These are phyloP conservation scores for Termitomyces sp. DNA, from an alignment of 768 basidiomycete genomes.

Conservation along the genomic window DNA sequence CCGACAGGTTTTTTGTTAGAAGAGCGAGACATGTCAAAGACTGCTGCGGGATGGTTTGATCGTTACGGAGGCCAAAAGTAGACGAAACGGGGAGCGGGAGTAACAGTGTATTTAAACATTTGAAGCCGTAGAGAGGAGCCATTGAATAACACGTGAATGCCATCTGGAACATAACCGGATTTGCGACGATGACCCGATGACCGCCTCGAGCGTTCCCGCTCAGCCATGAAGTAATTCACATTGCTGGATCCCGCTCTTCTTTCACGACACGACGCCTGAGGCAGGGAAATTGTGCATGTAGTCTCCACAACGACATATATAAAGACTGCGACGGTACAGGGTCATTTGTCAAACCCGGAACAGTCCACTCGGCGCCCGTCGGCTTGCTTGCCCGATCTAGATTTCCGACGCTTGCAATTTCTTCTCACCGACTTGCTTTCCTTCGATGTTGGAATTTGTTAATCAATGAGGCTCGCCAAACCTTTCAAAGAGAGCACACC, in stretches of 20 bases:
- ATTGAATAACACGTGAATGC: constrained; percentile 23
- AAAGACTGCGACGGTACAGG: too few species aligned
- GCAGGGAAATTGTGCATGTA: too few species aligned
- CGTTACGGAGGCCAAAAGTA: constrained; percentile 11
- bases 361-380: background rate
- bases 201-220: constrained; percentile 12
- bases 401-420: background rate
- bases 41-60: background rate
- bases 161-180: constrained; percentile 21
- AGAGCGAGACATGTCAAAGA: constrained; percentile 45
- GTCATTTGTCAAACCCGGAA: background rate
- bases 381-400: too few species aligned
- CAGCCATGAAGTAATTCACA: constrained; percentile 8
- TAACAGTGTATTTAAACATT: constrained; percentile 6
- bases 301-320: background rate
- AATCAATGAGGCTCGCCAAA: too few species aligned
- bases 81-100: constrained; percentile 4
- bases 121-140: constrained; percentile 9
- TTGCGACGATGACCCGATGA: constrained; percentile 4
- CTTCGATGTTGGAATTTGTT: too few species aligned
- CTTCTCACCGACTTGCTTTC: background rate
- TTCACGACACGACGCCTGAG: background rate
- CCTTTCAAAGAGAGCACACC: too few species aligned
- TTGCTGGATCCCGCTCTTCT: constrained; percentile 18
- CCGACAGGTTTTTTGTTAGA: constrained; percentile 73